phyloP scores from a whole-genome alignment of 1,284 basidiomycete genomes.

The Coriolopsis trogii region DNA sequence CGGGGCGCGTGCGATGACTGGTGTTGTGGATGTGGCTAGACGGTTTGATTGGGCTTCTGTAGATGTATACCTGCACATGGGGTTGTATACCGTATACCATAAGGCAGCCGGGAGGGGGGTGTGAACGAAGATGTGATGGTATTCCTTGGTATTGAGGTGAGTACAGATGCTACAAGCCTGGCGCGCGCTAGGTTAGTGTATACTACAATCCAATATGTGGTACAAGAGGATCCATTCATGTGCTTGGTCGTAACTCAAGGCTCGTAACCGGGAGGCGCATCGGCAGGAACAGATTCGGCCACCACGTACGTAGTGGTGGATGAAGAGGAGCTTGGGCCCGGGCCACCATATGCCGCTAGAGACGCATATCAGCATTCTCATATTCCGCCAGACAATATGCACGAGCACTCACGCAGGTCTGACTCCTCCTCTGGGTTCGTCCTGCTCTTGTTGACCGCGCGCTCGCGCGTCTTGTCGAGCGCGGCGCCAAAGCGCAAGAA shows the following conservation, averaged over 20 bases:
- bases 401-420: constrained; percentile 57
- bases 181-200: background rate
- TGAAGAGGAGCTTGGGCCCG: constrained; percentile 50
- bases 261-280: constrained; percentile 69
- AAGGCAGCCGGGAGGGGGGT: too few relatives aligned
- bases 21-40: too few relatives aligned
- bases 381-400: background rate
- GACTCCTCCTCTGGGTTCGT: constrained; percentile 57
- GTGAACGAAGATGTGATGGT: background rate
- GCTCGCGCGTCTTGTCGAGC: constrained; percentile 75
- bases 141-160: constrained; percentile 1
- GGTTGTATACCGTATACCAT: too few relatives aligned
- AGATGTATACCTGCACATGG: too few relatives aligned
- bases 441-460: constrained; percentile 72
- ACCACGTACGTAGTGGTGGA: constrained; percentile 36
- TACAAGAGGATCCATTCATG: background rate
- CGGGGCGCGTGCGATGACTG: too few relatives aligned
- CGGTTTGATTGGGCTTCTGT: too few relatives aligned
- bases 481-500: constrained; percentile 74
- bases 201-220: constrained; percentile 1
- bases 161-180: constrained; percentile 4
- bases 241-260: constrained; percentile 33
- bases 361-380: background rate
- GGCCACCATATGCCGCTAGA: constrained; percentile 18
- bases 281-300: constrained; percentile 41